These are phyloP conservation scores for Terfezia boudieri DNA, from an alignment of 495 filamentous ascomycete species.

Conservation along the genomic window DNA sequence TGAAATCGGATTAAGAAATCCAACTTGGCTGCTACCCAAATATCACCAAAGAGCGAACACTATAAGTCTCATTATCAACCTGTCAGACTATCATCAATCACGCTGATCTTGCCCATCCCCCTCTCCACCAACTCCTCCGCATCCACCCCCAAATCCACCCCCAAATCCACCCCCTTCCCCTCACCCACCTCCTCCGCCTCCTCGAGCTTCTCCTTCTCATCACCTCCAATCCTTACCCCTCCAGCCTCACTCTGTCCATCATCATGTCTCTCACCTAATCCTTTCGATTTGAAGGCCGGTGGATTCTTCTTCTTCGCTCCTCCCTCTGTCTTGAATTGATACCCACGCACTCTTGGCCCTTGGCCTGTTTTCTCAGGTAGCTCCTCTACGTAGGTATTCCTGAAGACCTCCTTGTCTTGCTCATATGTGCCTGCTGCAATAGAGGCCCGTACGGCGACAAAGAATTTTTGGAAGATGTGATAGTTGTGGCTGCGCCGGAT, in stretches of 20 bases:
- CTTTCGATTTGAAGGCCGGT: slow-evolving; percentile 29
- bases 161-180: too few relatives aligned
- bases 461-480: slow-evolving; percentile 47
- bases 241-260: slow-evolving; percentile 14
- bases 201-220: slow-evolving; percentile 22
- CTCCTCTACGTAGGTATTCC: slow-evolving; percentile 35
- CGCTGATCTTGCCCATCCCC: slow-evolving; percentile 29
- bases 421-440: slow-evolving; percentile 43
- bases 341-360: slow-evolving; percentile 64
- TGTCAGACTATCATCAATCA: too few relatives aligned
- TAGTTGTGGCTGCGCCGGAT: slow-evolving; percentile 42
- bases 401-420: slow-evolving; percentile 33
- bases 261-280: slow-evolving; percentile 1
- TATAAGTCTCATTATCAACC: too few relatives aligned
- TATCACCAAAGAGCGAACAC: too few relatives aligned
- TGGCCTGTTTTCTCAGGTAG: slow-evolving; percentile 53
- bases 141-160: slow-evolving; percentile 21
- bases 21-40: too few relatives aligned
- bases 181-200: slow-evolving; percentile 21
- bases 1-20: too few relatives aligned
- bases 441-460: slow-evolving; percentile 38
- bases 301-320: slow-evolving; percentile 44
- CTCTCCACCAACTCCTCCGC: slow-evolving; percentile 33
- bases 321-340: slow-evolving; percentile 52
- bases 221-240: slow-evolving; percentile 7